Evolutionary conservation across 2,329 filamentous ascomycete genomes (phyloP), one percentile per base, ranked within the genome.

Genomic region (Achaetomium macrosporum): DNA sequence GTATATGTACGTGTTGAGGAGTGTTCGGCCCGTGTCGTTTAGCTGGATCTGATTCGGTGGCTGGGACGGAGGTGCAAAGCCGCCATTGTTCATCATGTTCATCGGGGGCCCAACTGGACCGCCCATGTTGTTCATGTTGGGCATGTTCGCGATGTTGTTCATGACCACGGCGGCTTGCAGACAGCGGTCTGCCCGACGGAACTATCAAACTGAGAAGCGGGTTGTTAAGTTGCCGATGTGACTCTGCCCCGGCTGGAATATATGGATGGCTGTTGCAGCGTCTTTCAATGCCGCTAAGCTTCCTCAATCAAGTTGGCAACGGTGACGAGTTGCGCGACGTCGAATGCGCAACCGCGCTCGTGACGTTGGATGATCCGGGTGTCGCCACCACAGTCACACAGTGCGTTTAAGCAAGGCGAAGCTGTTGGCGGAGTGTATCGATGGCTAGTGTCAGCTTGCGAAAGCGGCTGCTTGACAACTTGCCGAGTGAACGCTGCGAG

Each of bases 1-100:
- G 76, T 92, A 93, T 61, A 93, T 93, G 69, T 91, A 91, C 17
- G 88, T 92, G 72, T 92, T 91, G 47, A 93, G 78, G 55, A 83
- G 72, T 45, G 77, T 73, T 59, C 79, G 81, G 61, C 73, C 75
- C 56, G 66, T 69, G 45, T 76, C 73, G 59, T 70, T 74, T 56
- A 69, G 68, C 59, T 69, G 72, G 57, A 73, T 69, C 53, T 74
- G 72, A 61, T 63, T 40, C 5, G 30, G 59, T 56, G 58, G 56
- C 36, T 16, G 53, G 30, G 15, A 53, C 37, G 68, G 68, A 15
- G 64, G 68, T 40, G 60, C 62, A 31, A 66, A 56, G 37, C 63
- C 68, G 65, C 76, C 73, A 65, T 82, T 84, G 66, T 81, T 83
- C 82, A 85, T 86, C 78, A 85, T 84, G 65, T 78, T 78, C 65